Conservation (phyloP, 164 flowering plant species). For the Sedum album region DNA sequence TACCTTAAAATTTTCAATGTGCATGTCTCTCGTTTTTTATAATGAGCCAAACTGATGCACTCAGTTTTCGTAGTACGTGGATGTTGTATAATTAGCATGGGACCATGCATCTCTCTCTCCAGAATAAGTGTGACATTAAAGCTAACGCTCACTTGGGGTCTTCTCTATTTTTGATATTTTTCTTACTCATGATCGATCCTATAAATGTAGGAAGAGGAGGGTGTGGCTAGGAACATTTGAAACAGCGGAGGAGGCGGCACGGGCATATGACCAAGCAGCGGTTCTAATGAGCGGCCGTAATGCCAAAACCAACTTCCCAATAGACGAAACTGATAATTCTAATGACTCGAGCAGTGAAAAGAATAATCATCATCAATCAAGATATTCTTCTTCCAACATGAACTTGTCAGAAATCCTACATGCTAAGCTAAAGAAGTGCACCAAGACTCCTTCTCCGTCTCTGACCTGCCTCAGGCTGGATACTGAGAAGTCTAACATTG, state of each 20-base stretch:
- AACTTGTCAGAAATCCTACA: conserved; percentile 20
- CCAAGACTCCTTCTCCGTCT: conserved; percentile 26
- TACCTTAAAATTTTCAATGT: neutral
- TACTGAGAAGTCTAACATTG: conserved; percentile 34
- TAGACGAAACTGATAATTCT: neutral
- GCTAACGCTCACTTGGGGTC: neutral
- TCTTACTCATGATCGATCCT: neutral
- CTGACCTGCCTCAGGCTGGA: conserved; percentile 32
- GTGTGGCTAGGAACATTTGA: conserved; percentile 30
- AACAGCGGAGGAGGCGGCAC: conserved; percentile 27
- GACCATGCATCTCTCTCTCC: neutral
- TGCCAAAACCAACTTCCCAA: conserved; percentile 39
- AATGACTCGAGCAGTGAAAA: neutral
- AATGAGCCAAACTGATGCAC: neutral
- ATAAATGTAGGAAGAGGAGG: conserved; percentile 20
- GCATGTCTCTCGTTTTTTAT: neutral
- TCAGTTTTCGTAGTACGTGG: neutral
- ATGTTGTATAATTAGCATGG: neutral
- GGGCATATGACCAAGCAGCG: conserved; percentile 32
- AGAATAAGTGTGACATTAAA: neutral
- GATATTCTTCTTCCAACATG: conserved; percentile 7
- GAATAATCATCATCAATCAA: neutral
- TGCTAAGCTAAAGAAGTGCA: conserved; percentile 28
- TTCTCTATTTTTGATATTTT: neutral
- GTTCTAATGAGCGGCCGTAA: conserved; percentile 34